phyloP scores from a whole-genome alignment of 805 yeast species.

The Osmozyma mogii region DNA sequence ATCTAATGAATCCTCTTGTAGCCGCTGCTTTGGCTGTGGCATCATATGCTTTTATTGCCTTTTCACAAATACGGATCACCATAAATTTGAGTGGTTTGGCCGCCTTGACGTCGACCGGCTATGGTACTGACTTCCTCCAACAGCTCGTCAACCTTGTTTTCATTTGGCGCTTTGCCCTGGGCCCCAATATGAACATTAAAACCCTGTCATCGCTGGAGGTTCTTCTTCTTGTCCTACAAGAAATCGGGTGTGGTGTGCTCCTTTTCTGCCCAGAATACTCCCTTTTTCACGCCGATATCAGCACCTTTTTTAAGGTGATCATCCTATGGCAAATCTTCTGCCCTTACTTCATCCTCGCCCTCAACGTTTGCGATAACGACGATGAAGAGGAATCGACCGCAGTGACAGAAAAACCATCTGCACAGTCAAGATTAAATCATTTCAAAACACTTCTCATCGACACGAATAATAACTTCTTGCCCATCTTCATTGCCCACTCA shows the following conservation, averaged over 20 bases:
- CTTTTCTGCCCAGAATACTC: conserved; percentile 5
- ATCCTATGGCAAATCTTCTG: conserved; percentile 13
- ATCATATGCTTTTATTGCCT: too few species aligned
- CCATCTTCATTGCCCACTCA: conserved; percentile 28
- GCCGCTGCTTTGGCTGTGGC: too few species aligned
- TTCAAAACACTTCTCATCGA: conserved; percentile 12
- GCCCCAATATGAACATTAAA: conserved; percentile 4
- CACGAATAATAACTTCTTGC: conserved; percentile 27
- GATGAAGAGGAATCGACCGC: conserved; percentile 2
- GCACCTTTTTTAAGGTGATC: conserved; percentile 8
- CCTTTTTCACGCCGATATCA: conserved; percentile 6
- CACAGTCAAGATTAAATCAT: neutral
- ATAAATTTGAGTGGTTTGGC: too few species aligned
- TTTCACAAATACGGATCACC: too few species aligned
- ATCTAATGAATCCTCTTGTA: too few species aligned
- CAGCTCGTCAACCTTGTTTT: conserved; percentile 22
- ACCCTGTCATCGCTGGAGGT: conserved; percentile 9
- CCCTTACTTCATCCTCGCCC: conserved; percentile 14
- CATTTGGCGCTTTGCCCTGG: conserved; percentile 17
- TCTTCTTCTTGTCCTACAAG: conserved; percentile 15
- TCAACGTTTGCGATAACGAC: conserved; percentile 3
- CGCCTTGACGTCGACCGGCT: too few species aligned
- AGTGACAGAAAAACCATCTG: neutral
- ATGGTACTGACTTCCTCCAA: conserved; percentile 16
- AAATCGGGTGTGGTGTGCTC: conserved; percentile 10